Evolutionary conservation across 2,329 filamentous ascomycete genomes (phyloP).

Genomic region (Alternaria tenuissima): DNA sequence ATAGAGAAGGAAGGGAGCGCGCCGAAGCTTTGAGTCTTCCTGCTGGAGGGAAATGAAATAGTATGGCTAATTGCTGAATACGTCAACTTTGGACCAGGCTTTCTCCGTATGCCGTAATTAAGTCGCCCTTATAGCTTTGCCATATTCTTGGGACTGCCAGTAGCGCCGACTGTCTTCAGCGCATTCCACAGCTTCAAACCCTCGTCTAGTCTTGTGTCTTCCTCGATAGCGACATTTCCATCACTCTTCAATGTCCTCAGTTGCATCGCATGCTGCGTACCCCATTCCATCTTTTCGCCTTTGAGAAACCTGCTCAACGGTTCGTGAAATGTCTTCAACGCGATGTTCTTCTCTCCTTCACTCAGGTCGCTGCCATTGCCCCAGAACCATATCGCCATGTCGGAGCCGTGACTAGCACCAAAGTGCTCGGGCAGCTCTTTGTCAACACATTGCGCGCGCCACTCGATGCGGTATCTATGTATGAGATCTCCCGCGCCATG

Average conservation of each 20-base stretch:
- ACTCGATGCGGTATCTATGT: conserved; percentile 64
- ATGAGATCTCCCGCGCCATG: conserved; percentile 57
- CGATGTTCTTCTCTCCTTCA: conserved; percentile 55
- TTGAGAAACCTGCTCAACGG: conserved; percentile 53
- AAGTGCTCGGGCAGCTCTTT: conserved; percentile 54
- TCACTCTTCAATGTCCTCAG: conserved; percentile 57
- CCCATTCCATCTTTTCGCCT: conserved; percentile 54
- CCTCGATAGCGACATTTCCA: conserved; percentile 57
- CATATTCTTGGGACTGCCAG: conserved; percentile 10
- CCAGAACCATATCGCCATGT: conserved; percentile 65
- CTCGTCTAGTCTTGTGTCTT: conserved; percentile 58
- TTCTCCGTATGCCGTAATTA: background rate
- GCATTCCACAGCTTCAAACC: conserved; percentile 59
- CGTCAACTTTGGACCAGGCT: background rate
- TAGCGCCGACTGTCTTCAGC: conserved; percentile 38
- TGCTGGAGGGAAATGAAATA: no score
- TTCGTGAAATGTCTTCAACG: conserved; percentile 49
- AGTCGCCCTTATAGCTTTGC: conserved; percentile 18
- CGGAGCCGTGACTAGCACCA: conserved; percentile 64
- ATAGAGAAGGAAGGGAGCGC: conserved; percentile 47
- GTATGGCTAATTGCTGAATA: background rate
- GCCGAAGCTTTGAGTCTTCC: background rate
- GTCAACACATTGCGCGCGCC: conserved; percentile 59
- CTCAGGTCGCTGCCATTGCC: conserved; percentile 57
- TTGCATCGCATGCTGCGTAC: conserved; percentile 44